A percentile compares a stretch with the other conserved stretches of the same genome.
Evolutionary conservation across 2,329 filamentous ascomycete species (phyloP).

Genomic region (Whalleya microplaca): DNA sequence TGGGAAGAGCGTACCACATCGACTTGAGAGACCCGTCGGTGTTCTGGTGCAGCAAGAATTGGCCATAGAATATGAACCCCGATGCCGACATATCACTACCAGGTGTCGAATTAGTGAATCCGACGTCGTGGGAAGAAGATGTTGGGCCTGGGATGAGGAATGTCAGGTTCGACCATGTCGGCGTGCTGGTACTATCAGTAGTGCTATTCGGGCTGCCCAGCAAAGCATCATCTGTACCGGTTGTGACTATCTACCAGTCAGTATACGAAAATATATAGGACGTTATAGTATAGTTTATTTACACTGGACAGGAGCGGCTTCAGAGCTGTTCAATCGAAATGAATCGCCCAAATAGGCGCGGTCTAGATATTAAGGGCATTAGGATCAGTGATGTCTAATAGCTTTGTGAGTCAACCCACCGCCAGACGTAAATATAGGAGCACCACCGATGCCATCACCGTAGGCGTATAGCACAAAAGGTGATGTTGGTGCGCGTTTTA

Average conservation of each 20-base stretch:
- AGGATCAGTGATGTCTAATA: neutral
- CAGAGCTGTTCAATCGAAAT: conserved; percentile 1
- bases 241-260: conserved; percentile 21
- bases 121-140: conserved; percentile 23
- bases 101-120: conserved; percentile 19
- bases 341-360: conserved; percentile 12
- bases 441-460: conserved; percentile 33
- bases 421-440: conserved; percentile 29
- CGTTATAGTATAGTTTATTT: conserved; percentile 6
- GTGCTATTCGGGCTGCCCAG: conserved; percentile 28
- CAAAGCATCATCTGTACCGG: conserved; percentile 17
- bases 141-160: conserved; percentile 26
- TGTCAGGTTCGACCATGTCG: conserved; percentile 32
- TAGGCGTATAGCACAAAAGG: conserved; percentile 34
- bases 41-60: conserved; percentile 22
- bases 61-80: conserved; percentile 33
- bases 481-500: conserved; percentile 11
- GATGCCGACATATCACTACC: conserved; percentile 9
- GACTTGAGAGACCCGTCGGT: conserved; percentile 22
- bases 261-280: neutral
- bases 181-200: conserved; percentile 19
- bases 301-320: conserved; percentile 24
- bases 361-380: conserved; percentile 6
- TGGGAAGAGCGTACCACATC: conserved; percentile 30
- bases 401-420: conserved; percentile 16